phyloP scores from a whole-genome alignment of 495 filamentous ascomycete species.

The Parmelia sp. region DNA sequence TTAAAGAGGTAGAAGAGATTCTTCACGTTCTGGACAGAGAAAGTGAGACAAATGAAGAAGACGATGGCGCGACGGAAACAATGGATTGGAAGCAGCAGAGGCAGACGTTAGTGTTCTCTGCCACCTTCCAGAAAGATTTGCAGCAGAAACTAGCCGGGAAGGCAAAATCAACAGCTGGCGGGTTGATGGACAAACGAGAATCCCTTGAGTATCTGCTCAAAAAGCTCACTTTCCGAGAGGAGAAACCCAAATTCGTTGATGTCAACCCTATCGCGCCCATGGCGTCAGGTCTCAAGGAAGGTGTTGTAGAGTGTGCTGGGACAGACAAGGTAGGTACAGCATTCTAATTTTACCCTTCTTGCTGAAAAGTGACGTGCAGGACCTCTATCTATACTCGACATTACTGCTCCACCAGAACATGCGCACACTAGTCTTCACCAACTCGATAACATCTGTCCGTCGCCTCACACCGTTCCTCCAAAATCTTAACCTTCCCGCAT shows the following conservation, averaged over 20 bases:
- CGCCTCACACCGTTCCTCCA: constrained; percentile 81
- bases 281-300: constrained; percentile 79
- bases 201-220: constrained; percentile 89
- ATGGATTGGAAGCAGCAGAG: constrained; percentile 35
- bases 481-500: constrained; percentile 68
- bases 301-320: constrained; percentile 81
- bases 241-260: constrained; percentile 85
- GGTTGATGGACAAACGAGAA: constrained; percentile 62
- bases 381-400: constrained; percentile 87
- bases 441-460: constrained; percentile 88
- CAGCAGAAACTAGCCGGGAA: constrained; percentile 87
- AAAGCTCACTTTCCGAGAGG: constrained; percentile 78
- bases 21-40: constrained; percentile 63
- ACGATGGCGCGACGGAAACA: constrained; percentile 26
- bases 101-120: constrained; percentile 94
- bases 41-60: constrained; percentile 38
- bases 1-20: constrained; percentile 87
- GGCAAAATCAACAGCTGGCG: constrained; percentile 45
- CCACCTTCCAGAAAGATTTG: constrained; percentile 84
- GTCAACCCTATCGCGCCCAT: constrained; percentile 82
- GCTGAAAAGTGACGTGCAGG: constrained; percentile 41
- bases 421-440: constrained; percentile 83
- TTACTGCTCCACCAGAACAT: constrained; percentile 74
- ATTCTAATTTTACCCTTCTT: not conserved
- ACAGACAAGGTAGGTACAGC: constrained; percentile 68